phyloP scores from a whole-genome alignment of 2,329 filamentous ascomycete genomes.

The Aspergillus bombycis region DNA sequence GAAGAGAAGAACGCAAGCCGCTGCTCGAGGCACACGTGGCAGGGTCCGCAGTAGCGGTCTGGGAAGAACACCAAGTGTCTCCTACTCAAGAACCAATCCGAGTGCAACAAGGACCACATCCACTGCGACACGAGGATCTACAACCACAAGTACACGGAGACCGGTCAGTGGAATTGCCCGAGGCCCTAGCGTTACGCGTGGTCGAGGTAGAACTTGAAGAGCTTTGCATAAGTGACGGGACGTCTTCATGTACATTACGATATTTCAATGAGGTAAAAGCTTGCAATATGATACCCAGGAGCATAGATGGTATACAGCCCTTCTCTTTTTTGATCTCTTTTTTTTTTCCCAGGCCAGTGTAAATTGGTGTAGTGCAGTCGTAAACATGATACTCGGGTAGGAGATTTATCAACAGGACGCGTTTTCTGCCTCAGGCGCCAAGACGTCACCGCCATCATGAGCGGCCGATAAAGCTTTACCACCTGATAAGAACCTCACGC shows the following conservation, averaged over 20 bases:
- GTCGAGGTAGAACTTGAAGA: slow-evolving; percentile 34
- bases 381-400: slow-evolving; percentile 7
- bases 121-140: slow-evolving; percentile 31
- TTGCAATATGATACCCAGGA: slow-evolving; percentile 9
- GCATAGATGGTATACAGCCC: not conserved
- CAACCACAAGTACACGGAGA: slow-evolving; percentile 40
- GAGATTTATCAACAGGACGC: slow-evolving; percentile 5
- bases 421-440: slow-evolving; percentile 22
- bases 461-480: slow-evolving; percentile 14
- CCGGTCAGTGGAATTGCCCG: slow-evolving; percentile 45
- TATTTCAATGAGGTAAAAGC: slow-evolving; percentile 5
- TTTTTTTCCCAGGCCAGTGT: not conserved
- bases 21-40: slow-evolving; percentile 39
- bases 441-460: slow-evolving; percentile 20
- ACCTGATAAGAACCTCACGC: slow-evolving; percentile 21
- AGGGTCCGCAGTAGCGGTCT: slow-evolving; percentile 38
- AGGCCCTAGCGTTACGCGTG: slow-evolving; percentile 39
- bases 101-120: slow-evolving; percentile 33
- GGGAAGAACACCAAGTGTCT: slow-evolving; percentile 41
- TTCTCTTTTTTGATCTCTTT: not conserved
- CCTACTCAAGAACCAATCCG: slow-evolving; percentile 28
- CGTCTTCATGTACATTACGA: slow-evolving; percentile 23
- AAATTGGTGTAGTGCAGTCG: slow-evolving; percentile 9
- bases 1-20: slow-evolving; percentile 40
- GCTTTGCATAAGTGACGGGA: not conserved